Conservation (phyloP, 208 protist species). For the Trypanosomatidae sp. region DNA sequence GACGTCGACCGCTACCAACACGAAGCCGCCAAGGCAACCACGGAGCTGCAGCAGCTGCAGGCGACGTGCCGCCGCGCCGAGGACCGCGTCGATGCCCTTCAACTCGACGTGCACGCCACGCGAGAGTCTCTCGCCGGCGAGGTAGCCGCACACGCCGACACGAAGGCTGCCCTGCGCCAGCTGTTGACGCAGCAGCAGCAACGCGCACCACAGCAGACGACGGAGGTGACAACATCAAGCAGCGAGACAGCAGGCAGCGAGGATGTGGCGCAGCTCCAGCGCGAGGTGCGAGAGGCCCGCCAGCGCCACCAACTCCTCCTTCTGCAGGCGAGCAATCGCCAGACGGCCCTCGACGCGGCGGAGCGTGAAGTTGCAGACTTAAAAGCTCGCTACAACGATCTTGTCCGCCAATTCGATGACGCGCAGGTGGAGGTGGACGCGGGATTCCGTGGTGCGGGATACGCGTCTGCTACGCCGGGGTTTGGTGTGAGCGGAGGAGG, state of each 20-base stretch:
- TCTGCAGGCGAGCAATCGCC: slow-evolving; percentile 40
- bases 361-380: slow-evolving; percentile 47
- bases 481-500: no score
- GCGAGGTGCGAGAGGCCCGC: slow-evolving; percentile 16
- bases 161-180: slow-evolving; percentile 25
- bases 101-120: slow-evolving; percentile 29
- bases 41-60: slow-evolving; percentile 49
- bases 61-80: slow-evolving; percentile 5
- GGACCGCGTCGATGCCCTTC: slow-evolving; percentile 26
- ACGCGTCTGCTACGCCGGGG: neutral
- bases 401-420: slow-evolving; percentile 48
- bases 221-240: neutral
- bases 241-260: slow-evolving; percentile 13
- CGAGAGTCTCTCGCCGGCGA: slow-evolving; percentile 64
- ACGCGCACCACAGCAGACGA: no score
- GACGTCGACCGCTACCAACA: slow-evolving; percentile 28
- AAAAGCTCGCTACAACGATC: slow-evolving; percentile 45
- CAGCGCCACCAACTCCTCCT: slow-evolving; percentile 29
- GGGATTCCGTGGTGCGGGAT: no score
- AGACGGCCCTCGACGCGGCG: slow-evolving; percentile 47
- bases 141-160: slow-evolving; percentile 40
- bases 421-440: slow-evolving; percentile 33
- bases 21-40: slow-evolving; percentile 21
- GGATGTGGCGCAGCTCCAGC: slow-evolving; percentile 12
- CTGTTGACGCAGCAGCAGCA: slow-evolving; percentile 20